These are phyloP conservation scores for Glomus cerebriforme DNA, from an alignment of 192 early-diverging fungal genomes.

Conservation along the genomic window DNA sequence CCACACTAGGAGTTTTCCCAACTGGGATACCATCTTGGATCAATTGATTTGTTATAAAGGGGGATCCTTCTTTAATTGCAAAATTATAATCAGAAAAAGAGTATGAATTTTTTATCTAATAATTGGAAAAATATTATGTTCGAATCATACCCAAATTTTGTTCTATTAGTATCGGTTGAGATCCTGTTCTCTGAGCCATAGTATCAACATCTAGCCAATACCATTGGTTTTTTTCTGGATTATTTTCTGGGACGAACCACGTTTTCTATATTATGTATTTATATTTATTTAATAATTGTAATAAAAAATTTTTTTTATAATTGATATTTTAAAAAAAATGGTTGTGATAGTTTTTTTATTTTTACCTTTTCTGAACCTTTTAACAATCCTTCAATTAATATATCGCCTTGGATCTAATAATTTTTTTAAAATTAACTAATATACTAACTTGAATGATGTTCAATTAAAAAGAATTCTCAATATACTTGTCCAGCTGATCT, in stretches of 20 bases:
- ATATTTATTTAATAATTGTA: constrained; percentile 1
- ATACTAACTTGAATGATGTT: not conserved
- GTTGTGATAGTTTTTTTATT: not conserved
- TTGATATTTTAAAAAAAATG: not conserved
- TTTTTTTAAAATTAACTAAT: not conserved
- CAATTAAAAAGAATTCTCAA: not conserved
- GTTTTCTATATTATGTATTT: constrained; percentile 22
- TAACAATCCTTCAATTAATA: constrained; percentile 69
- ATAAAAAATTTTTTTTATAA: not conserved
- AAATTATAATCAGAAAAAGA: constrained; percentile 30
- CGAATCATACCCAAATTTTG: constrained; percentile 55
- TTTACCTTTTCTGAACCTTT: constrained; percentile 59
- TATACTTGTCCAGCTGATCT: constrained; percentile 49
- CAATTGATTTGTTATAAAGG: constrained; percentile 48
- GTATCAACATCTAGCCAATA: constrained; percentile 74
- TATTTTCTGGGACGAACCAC: constrained; percentile 55
- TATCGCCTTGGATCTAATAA: constrained; percentile 48
- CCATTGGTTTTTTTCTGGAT: constrained; percentile 76
- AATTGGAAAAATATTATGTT: constrained; percentile 17
- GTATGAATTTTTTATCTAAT: not conserved
- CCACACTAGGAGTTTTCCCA: constrained; percentile 67
- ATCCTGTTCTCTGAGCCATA: constrained; percentile 68
- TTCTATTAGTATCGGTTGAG: constrained; percentile 79
- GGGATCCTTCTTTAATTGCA: constrained; percentile 38
- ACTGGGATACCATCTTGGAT: constrained; percentile 69